These are phyloP conservation scores for Rostrohypoxylon terebratum DNA, from an alignment of 495 filamentous ascomycete species.

Conservation along the genomic window DNA sequence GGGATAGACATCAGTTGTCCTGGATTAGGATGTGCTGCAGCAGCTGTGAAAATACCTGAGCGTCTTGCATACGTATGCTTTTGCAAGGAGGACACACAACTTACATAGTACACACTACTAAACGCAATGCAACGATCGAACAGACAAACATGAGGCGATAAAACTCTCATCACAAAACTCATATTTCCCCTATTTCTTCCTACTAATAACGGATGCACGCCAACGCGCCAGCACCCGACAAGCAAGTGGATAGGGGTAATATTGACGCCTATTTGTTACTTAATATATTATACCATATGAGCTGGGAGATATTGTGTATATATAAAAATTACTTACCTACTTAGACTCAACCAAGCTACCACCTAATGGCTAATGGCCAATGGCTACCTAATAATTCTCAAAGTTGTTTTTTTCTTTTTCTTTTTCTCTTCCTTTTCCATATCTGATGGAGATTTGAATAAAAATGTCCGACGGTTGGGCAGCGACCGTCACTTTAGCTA, in stretches of 20 bases:
- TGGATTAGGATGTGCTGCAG: not conserved
- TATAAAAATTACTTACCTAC: too few species aligned
- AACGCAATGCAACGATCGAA: not conserved
- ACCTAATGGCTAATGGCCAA: not conserved
- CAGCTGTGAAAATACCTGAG: not conserved
- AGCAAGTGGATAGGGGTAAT: not conserved
- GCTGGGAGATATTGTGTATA: not conserved
- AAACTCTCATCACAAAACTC: not conserved
- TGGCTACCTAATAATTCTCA: too few species aligned
- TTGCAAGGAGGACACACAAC: not conserved
- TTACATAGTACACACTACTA: too few species aligned
- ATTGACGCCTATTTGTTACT: not conserved
- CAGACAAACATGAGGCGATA: not conserved
- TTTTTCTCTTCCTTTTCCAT: too few species aligned
- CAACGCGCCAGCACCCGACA: not conserved
- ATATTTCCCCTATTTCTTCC: not conserved
- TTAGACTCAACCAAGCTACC: not conserved
- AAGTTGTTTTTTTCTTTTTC: too few species aligned
- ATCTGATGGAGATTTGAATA: not conserved
- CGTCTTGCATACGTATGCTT: not conserved
- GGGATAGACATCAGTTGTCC: not conserved
- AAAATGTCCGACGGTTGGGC: not conserved
- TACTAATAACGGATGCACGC: not conserved
- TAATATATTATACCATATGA: too few species aligned
- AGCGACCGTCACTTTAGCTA: not conserved